These are phyloP conservation scores for Geosmithia flava DNA, from an alignment of 2,329 filamentous ascomycete genomes.

Conservation along the genomic window DNA sequence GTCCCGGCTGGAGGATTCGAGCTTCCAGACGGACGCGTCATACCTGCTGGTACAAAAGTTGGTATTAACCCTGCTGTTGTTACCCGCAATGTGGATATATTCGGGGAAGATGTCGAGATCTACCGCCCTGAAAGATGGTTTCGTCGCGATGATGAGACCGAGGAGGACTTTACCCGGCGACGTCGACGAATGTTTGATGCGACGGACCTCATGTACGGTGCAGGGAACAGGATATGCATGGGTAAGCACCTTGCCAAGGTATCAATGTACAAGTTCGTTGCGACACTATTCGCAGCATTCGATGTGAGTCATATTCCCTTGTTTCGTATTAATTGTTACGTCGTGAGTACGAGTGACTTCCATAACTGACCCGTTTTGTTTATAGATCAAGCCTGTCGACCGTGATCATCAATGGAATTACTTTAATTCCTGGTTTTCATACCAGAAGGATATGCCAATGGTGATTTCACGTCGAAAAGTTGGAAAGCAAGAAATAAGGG, in stretches of 20 bases:
- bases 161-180: conserved; percentile 17
- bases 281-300: conserved; percentile 30
- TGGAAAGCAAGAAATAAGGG: no score
- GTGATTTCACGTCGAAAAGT: conserved; percentile 2
- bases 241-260: conserved; percentile 20
- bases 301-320: conserved; percentile 9
- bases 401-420: conserved; percentile 13
- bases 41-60: conserved; percentile 22
- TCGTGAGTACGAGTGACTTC: background rate
- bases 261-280: conserved; percentile 21
- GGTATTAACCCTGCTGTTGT: conserved; percentile 28
- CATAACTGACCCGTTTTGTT: background rate
- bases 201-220: conserved; percentile 22
- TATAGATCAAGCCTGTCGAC: conserved; percentile 5
- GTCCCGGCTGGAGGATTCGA: conserved; percentile 15
- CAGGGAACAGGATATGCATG: conserved; percentile 24
- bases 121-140: conserved; percentile 38
- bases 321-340: background rate
- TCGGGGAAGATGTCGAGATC: conserved; percentile 28
- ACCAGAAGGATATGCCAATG: conserved; percentile 10
- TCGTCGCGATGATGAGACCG: conserved; percentile 15
- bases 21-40: conserved; percentile 18
- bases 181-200: conserved; percentile 22
- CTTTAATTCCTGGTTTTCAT: conserved; percentile 14
- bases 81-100: conserved; percentile 23